These are phyloP conservation scores for Neonectria sp. DNA, from an alignment of 2,329 filamentous ascomycete species.

Conservation along the genomic window DNA sequence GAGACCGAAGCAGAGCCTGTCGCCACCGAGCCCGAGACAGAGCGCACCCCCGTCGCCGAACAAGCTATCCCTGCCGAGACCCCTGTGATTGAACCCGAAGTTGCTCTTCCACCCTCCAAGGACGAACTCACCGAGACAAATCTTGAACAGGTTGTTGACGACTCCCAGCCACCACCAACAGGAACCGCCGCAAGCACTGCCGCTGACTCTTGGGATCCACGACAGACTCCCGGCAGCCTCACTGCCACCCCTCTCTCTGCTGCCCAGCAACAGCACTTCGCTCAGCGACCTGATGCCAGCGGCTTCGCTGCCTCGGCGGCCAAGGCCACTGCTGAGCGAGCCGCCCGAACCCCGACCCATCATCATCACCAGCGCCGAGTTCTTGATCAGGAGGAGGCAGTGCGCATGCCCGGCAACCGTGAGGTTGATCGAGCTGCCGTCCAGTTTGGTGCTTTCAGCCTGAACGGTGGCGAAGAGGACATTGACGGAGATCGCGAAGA, in stretches of 20 bases:
- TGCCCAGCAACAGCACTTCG: conserved; percentile 73
- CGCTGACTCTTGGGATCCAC: conserved; percentile 87
- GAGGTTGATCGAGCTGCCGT: conserved; percentile 94
- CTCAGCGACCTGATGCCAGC: conserved; percentile 68
- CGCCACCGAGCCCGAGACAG: conserved; percentile 53
- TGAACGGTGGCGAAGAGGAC: conserved; percentile 88
- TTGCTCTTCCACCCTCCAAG: conserved; percentile 77
- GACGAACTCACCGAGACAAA: conserved; percentile 93
- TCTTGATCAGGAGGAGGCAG: conserved; percentile 95
- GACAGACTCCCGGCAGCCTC: conserved; percentile 70
- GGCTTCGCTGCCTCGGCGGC: conserved; percentile 86
- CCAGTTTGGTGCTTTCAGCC: conserved; percentile 95
- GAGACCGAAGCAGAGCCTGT: conserved; percentile 57
- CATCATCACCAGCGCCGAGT: conserved; percentile 77
- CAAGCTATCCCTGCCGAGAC: conserved; percentile 45
- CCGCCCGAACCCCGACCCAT: conserved; percentile 81
- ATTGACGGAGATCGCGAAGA: conserved; percentile 97
- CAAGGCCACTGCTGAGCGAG: conserved; percentile 78
- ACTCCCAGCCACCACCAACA: conserved; percentile 81
- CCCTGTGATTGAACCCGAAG: conserved; percentile 50
- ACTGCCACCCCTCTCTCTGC: conserved; percentile 77
- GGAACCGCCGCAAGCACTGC: conserved; percentile 91
- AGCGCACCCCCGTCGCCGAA: conserved; percentile 53
- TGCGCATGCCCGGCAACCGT: conserved; percentile 98
- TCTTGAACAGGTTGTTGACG: conserved; percentile 90